A percentile compares a stretch with the other conserved stretches of the same genome.
Evolutionary conservation across 169 alveolate species (phyloP).

Genomic region (Babesia ovata): DNA sequence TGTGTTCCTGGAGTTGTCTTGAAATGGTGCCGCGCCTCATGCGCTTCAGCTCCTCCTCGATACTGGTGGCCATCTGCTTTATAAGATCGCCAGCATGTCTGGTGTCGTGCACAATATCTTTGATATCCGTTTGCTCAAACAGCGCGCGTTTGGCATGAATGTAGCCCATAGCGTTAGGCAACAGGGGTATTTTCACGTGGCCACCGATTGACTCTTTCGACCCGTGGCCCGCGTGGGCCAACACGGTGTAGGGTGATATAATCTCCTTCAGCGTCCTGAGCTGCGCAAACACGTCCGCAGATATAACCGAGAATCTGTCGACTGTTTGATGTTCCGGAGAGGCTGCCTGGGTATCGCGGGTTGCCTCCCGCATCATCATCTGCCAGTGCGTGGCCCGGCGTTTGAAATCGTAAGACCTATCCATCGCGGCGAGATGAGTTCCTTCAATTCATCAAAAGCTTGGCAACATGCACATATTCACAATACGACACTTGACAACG

Average conservation of each 20-base stretch:
- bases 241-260: constrained; percentile 38
- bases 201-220: constrained; percentile 30
- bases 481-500: too few species aligned
- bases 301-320: constrained; percentile 53
- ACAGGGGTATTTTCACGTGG: constrained; percentile 11
- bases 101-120: constrained; percentile 62
- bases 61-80: constrained; percentile 33
- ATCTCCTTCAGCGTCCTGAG: constrained; percentile 29
- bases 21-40: background rate
- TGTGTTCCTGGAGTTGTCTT: constrained; percentile 34
- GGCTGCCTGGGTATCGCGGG: background rate
- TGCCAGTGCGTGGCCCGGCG: constrained; percentile 36
- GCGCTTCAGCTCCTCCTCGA: constrained; percentile 12
- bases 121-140: constrained; percentile 49
- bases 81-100: constrained; percentile 51
- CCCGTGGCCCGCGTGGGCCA: background rate
- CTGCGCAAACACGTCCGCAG: constrained; percentile 45
- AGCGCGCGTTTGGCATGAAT: constrained; percentile 32
- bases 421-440: constrained; percentile 10
- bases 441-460: background rate
- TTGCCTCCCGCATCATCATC: background rate
- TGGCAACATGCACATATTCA: too few species aligned
- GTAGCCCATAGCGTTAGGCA: constrained; percentile 10
- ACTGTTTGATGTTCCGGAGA: constrained; percentile 12
- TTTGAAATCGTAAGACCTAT: constrained; percentile 49